Conservation (phyloP, 495 filamentous ascomycete genomes). For the Penicillium coffeae region DNA sequence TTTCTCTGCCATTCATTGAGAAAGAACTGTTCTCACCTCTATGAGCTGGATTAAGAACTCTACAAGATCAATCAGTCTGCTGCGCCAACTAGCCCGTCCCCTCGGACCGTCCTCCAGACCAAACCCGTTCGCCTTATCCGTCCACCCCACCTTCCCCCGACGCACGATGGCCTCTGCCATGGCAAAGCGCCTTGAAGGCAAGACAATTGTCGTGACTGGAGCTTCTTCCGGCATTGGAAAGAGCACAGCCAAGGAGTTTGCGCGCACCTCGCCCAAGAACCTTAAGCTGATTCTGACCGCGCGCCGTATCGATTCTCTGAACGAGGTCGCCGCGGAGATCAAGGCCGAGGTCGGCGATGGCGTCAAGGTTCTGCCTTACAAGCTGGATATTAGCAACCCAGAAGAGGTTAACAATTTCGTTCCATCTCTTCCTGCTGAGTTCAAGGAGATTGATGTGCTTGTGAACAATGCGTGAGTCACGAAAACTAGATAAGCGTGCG, state of each 20-base stretch:
- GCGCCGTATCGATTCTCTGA: conserved; percentile 71
- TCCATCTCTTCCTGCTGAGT: conserved; percentile 70
- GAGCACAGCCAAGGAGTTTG: conserved; percentile 86
- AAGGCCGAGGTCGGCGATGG: conserved; percentile 72
- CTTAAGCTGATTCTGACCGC: conserved; percentile 87
- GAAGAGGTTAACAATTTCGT: conserved; percentile 76
- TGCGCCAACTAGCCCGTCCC: conserved; percentile 20
- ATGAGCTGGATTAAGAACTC: conserved; percentile 33
- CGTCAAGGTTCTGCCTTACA: conserved; percentile 74
- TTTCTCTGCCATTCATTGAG: conserved; percentile 13
- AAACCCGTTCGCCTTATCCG: conserved; percentile 15
- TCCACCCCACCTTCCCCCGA: conserved; percentile 24
- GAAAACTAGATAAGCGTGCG: neutral
- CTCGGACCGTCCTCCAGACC: conserved; percentile 16
- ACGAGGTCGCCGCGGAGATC: conserved; percentile 74
- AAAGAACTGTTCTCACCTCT: conserved; percentile 7
- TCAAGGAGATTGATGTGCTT: conserved; percentile 79
- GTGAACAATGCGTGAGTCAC: conserved; percentile 92
- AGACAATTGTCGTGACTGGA: conserved; percentile 89
- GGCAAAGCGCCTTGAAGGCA: conserved; percentile 84
- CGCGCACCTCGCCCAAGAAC: conserved; percentile 73
- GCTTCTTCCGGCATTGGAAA: conserved; percentile 91
- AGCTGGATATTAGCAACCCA: conserved; percentile 82
- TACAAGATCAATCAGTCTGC: conserved; percentile 26
- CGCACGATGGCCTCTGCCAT: conserved; percentile 72